Percentiles rank a stretch among this genome's conserved stretches.
Conservation (phyloP, 1,284 basidiomycete species). For the Porogramme epimiltina region DNA sequence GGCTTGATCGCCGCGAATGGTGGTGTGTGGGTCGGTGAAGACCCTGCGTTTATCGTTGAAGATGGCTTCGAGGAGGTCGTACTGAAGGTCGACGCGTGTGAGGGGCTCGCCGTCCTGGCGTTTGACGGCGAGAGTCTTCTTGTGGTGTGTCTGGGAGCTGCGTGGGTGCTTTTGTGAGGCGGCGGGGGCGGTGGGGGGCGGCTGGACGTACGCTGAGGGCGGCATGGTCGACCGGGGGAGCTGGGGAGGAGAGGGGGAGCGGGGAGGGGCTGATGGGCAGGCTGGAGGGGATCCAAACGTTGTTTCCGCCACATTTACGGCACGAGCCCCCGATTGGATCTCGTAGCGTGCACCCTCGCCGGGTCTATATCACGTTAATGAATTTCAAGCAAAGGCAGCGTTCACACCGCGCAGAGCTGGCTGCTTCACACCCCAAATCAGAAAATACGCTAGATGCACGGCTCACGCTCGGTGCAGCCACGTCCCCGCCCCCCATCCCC, state of each 20-base stretch:
- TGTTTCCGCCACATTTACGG: conserved; percentile 33
- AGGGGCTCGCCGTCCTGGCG: conserved; percentile 77
- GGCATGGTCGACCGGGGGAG: conserved; percentile 17
- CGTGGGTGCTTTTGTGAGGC: conserved; percentile 18
- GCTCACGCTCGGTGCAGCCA: too few relatives aligned
- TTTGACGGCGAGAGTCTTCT: conserved; percentile 78
- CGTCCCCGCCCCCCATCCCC: too few relatives aligned
- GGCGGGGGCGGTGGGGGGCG: not conserved
- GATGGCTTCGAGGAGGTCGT: conserved; percentile 78
- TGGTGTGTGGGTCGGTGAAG: conserved; percentile 65
- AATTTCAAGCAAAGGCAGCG: too few relatives aligned
- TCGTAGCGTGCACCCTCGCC: conserved; percentile 31
- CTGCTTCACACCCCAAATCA: too few relatives aligned
- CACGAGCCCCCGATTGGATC: conserved; percentile 32
- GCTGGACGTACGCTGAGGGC: conserved; percentile 15
- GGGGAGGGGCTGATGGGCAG: conserved; percentile 4
- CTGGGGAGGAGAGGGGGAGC: conserved; percentile 11
- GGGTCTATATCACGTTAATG: too few relatives aligned
- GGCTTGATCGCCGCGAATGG: conserved; percentile 42
- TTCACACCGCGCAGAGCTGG: too few relatives aligned
- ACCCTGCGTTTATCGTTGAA: conserved; percentile 71
- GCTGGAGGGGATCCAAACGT: conserved; percentile 24
- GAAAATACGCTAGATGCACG: too few relatives aligned
- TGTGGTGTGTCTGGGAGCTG: conserved; percentile 59
- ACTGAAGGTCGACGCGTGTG: conserved; percentile 82